These are phyloP conservation scores for Diaporthe vaccinii DNA, from an alignment of 2,329 filamentous ascomycete genomes.

Conservation along the genomic window DNA sequence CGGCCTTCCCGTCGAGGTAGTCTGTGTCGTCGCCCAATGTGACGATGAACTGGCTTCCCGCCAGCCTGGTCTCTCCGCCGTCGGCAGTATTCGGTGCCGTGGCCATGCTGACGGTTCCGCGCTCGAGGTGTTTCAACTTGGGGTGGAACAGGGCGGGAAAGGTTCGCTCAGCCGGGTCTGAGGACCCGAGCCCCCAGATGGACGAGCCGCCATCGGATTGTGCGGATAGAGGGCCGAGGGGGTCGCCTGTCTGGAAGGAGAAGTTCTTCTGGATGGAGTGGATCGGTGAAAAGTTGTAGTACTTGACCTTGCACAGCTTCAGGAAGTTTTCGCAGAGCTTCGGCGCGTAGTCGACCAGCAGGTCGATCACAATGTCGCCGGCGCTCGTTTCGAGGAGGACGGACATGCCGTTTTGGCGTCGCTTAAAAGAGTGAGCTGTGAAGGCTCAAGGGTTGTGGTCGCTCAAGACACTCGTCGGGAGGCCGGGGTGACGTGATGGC, in stretches of 20 bases:
- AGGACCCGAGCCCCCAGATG: constrained; percentile 88
- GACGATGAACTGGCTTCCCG: constrained; percentile 93
- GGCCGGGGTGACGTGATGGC: constrained; percentile 3
- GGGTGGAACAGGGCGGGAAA: constrained; percentile 89
- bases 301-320: constrained; percentile 98
- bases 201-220: constrained; percentile 93
- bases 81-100: constrained; percentile 83
- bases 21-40: constrained; percentile 92
- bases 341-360: constrained; percentile 89
- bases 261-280: constrained; percentile 95
- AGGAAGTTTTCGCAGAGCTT: constrained; percentile 97
- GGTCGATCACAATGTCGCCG: constrained; percentile 94
- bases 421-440: not conserved
- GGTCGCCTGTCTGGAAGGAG: constrained; percentile 96
- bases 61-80: constrained; percentile 80
- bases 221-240: constrained; percentile 85
- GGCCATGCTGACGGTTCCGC: constrained; percentile 98
- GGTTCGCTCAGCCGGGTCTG: constrained; percentile 75
- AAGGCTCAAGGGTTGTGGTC: not conserved
- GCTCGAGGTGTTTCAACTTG: constrained; percentile 89
- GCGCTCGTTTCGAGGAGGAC: constrained; percentile 93
- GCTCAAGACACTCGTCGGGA: not conserved
- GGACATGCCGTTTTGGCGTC: constrained; percentile 73
- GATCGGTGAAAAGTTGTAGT: constrained; percentile 97
- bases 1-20: constrained; percentile 92